phyloP scores from a whole-genome alignment of 257 asterid genomes.

The Mitragyna speciosa region DNA sequence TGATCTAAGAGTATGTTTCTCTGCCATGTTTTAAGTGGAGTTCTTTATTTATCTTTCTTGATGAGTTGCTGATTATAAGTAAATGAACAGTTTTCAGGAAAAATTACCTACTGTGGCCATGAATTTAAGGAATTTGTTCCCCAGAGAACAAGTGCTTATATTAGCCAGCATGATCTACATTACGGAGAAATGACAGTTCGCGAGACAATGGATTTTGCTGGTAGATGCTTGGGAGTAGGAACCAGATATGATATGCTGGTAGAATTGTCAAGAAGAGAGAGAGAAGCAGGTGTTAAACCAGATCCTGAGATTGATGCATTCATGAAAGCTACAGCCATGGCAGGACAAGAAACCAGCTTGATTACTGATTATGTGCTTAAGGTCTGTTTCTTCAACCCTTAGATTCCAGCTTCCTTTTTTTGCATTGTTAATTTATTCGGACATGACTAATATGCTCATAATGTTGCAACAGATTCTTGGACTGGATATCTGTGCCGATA shows the following conservation, averaged over 20 bases:
- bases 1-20: conserved; percentile 56
- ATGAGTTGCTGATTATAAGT: background rate
- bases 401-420: background rate
- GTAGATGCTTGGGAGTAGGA: conserved; percentile 90
- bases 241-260: conserved; percentile 71
- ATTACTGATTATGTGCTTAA: conserved; percentile 83
- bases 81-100: conserved; percentile 57
- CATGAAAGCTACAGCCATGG: conserved; percentile 79
- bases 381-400: conserved; percentile 35
- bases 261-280: conserved; percentile 64
- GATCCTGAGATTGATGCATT: conserved; percentile 69
- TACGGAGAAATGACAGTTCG: conserved; percentile 94
- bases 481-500: conserved; percentile 86
- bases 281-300: conserved; percentile 56
- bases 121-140: conserved; percentile 78
- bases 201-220: conserved; percentile 84
- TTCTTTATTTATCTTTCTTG: background rate
- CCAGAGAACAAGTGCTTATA: conserved; percentile 83
- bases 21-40: background rate
- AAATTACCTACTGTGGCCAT: conserved; percentile 79
- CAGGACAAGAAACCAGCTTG: conserved; percentile 75
- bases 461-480: conserved; percentile 63
- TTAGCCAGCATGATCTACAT: conserved; percentile 91
- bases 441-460: background rate
- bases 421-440: background rate